These are phyloP conservation scores for Phytophthora aleatoria DNA, from an alignment of 352 stramenopile genomes.

Conservation along the genomic window DNA sequence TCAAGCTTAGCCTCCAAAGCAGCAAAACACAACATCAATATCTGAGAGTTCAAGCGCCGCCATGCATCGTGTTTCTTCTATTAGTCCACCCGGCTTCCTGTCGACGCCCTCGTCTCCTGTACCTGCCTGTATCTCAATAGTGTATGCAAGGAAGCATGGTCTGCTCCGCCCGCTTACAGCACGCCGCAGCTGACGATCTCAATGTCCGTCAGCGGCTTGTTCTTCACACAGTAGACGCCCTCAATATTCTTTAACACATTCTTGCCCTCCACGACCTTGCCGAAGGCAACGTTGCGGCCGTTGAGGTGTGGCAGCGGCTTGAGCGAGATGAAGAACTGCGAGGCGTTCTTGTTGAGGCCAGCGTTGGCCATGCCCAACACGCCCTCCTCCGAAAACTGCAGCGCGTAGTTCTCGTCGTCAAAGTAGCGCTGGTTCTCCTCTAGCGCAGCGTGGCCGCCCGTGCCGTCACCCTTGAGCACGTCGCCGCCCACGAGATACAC, in stretches of 20 bases:
- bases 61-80: conserved; percentile 42
- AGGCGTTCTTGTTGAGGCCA: conserved; percentile 97
- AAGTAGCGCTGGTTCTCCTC: conserved; percentile 76
- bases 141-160: conserved; percentile 14
- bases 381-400: conserved; percentile 85
- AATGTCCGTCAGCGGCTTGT: conserved; percentile 82
- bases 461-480: conserved; percentile 74
- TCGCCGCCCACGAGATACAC: conserved; percentile 78
- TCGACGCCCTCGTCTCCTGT: conserved; percentile 21
- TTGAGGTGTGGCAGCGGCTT: conserved; percentile 84
- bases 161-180: conserved; percentile 48
- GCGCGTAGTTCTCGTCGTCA: conserved; percentile 87
- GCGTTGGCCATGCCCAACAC: conserved; percentile 97
- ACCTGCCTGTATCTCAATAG: conserved; percentile 22
- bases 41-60: conserved; percentile 27
- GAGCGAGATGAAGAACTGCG: conserved; percentile 99
- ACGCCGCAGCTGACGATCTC: conserved; percentile 82
- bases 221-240: conserved; percentile 80
- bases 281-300: conserved; percentile 87
- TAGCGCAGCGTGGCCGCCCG: conserved; percentile 76
- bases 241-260: conserved; percentile 86
- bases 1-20: background rate
- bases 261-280: conserved; percentile 86
- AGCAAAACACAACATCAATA: conserved; percentile 9
- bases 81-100: conserved; percentile 30